Evolutionary conservation across 768 basidiomycete species (phyloP), one percentile per base, ranked within the genome.

Genomic region (Hericium erinaceus): DNA sequence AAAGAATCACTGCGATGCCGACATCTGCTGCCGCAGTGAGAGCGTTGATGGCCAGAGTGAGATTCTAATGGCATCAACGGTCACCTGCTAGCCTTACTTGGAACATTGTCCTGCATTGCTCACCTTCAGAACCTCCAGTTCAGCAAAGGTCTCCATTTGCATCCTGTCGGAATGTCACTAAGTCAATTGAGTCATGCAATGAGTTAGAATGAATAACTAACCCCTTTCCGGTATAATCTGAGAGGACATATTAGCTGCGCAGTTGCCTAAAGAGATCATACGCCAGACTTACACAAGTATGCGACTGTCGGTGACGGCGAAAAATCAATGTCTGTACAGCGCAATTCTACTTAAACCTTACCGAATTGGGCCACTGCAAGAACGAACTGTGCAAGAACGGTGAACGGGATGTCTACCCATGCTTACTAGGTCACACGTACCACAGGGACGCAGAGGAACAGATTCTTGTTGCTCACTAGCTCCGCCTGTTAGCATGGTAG

Each of bases 1-100:
- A 79, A 24, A 83, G 68, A 33, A 75, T 72, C 48, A 71, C 72
- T 39, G 80, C 76, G 50, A 83, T 83, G 55, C 76, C 60, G 37
- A 78, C 71, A 61, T 83, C 81, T 15, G 76, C 68, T 15, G 73
- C 72, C 8, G 78, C 80, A 9, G 77, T 79, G 38, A 81, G 64
- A 6, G 78, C 72, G 61, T 83, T 81, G 40, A 83, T 79, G 50
- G 78, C 71, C 74, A 81, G 80, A 4, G 81, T 81, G 33, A 81
- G 69, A 33, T 76, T 74, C 80, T 81, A 56, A 20, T 3, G n/a
- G n/a, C 12, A 16, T 33, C 8, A 52, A 26, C 58, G 53, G 26
- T 15, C 49, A 39, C 24, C 33, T n/a, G 4, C 28, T 33, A 33
- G 28, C 28, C 28, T 33, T 33, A 33, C 28, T 33, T 33, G 28